Conservation (phyloP, 169 alveolate genomes). For the Babesia gibsoni region DNA sequence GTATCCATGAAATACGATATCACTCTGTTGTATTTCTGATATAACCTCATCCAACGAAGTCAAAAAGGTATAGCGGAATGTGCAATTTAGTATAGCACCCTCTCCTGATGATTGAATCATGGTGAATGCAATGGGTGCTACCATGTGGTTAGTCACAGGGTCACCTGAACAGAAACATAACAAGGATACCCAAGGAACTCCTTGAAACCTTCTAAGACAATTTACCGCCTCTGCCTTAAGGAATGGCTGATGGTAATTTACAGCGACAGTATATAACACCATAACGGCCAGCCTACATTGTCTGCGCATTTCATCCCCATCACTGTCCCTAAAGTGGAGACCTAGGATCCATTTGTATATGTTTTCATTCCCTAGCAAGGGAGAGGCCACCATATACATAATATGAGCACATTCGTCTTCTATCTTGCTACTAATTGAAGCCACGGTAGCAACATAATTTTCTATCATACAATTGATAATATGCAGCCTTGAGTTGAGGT, state of each 20-base stretch:
- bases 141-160: slow-evolving; percentile 31
- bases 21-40: not conserved
- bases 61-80: not conserved
- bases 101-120: slow-evolving; percentile 47
- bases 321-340: slow-evolving; percentile 1
- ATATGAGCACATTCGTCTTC: not conserved
- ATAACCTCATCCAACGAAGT: not conserved
- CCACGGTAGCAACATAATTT: not conserved
- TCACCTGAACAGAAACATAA: slow-evolving; percentile 36
- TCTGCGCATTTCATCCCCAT: slow-evolving; percentile 6
- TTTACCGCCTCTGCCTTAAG: slow-evolving; percentile 31
- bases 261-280: slow-evolving; percentile 27
- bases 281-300: slow-evolving; percentile 41
- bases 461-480: slow-evolving; percentile 14
- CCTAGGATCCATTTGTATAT: slow-evolving; percentile 11
- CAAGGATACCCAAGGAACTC: slow-evolving; percentile 59
- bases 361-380: not conserved
- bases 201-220: slow-evolving; percentile 32
- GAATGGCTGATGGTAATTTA: slow-evolving; percentile 47
- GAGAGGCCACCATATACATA: not conserved
- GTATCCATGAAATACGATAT: not conserved
- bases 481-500: slow-evolving; percentile 17
- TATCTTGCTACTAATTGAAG: not conserved
- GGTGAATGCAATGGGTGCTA: slow-evolving; percentile 27
- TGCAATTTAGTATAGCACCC: slow-evolving; percentile 19